Evolutionary conservation across 768 basidiomycete species (phyloP).

Genomic region (Rickenella mellea): DNA sequence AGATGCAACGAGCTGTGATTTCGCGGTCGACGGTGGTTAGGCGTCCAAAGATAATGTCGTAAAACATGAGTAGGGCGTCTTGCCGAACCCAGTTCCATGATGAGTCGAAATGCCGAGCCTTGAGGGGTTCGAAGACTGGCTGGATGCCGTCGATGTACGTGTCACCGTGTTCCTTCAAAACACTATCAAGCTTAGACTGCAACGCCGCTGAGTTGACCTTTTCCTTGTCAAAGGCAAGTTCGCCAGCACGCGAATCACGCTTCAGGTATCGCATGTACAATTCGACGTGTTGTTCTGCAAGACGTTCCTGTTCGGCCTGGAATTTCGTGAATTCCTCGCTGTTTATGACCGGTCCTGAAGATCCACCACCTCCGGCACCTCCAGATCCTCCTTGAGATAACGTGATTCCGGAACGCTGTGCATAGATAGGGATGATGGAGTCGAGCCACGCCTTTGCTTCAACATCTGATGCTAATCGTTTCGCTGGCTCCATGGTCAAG

Average conservation of each 20-base stretch:
- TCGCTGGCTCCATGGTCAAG: conserved; percentile 88
- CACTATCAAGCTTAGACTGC: conserved; percentile 81
- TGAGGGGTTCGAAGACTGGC: conserved; percentile 88
- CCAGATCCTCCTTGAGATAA: conserved; percentile 62
- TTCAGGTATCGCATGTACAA: conserved; percentile 95
- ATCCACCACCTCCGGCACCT: conserved; percentile 47
- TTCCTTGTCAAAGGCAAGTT: conserved; percentile 81
- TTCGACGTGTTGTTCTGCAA: conserved; percentile 89
- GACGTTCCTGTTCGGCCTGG: conserved; percentile 86
- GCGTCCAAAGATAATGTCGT: conserved; percentile 95
- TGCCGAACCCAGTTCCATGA: conserved; percentile 99
- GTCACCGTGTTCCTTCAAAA: conserved; percentile 89
- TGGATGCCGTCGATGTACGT: conserved; percentile 90
- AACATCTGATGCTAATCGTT: conserved; percentile 81
- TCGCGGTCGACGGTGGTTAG: conserved; percentile 92
- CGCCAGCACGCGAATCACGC: conserved; percentile 87
- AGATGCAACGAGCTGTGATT: conserved; percentile 94
- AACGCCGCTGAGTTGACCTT: conserved; percentile 63
- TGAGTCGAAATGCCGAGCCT: conserved; percentile 97
- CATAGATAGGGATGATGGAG: conserved; percentile 72
- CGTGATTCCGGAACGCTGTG: conserved; percentile 81
- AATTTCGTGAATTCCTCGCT: conserved; percentile 98
- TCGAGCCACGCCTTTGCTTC: conserved; percentile 96
- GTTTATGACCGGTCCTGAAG: conserved; percentile 85
- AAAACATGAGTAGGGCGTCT: conserved; percentile 93